Evolutionary conservation across 2,329 filamentous ascomycete genomes (phyloP).

Genomic region (Ceratocystiopsis sp.): DNA sequence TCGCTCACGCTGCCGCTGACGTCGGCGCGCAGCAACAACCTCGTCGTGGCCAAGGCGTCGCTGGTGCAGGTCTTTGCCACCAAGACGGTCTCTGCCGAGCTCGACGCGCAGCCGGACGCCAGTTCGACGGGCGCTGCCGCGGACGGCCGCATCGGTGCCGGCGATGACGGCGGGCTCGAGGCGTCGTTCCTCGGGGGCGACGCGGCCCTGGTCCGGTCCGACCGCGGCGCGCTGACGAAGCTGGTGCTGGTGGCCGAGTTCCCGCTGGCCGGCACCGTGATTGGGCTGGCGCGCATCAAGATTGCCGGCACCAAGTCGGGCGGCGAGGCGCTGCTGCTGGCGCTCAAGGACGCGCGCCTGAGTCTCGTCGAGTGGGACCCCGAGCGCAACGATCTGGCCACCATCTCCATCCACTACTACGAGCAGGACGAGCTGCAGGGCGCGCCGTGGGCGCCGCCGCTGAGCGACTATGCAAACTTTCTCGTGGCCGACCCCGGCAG

Average conservation of each 20-base stretch:
- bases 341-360: conserved; percentile 81
- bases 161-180: conserved; percentile 45
- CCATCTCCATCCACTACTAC: conserved; percentile 93
- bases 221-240: conserved; percentile 53
- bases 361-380: conserved; percentile 91
- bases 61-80: conserved; percentile 80
- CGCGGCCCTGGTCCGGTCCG: conserved; percentile 40
- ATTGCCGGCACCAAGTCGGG: conserved; percentile 56
- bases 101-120: conserved; percentile 27
- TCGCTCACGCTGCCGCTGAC: conserved; percentile 66
- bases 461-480: conserved; percentile 63
- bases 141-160: conserved; percentile 26
- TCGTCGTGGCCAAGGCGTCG: conserved; percentile 83
- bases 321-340: conserved; percentile 67
- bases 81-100: conserved; percentile 47
- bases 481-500: conserved; percentile 80
- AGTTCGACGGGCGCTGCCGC: conserved; percentile 17
- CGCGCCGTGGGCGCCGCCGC: conserved; percentile 62
- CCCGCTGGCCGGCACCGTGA: conserved; percentile 66
- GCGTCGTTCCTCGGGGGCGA: conserved; percentile 50
- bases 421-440: conserved; percentile 80
- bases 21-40: conserved; percentile 59
- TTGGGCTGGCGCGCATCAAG: conserved; percentile 64
- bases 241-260: conserved; percentile 77
- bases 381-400: conserved; percentile 59